Percentiles rank a stretch among this genome's conserved stretches.
These are phyloP conservation scores for Schizochytrium sp. DNA, from an alignment of 108 stramenopile species.

Conservation along the genomic window DNA sequence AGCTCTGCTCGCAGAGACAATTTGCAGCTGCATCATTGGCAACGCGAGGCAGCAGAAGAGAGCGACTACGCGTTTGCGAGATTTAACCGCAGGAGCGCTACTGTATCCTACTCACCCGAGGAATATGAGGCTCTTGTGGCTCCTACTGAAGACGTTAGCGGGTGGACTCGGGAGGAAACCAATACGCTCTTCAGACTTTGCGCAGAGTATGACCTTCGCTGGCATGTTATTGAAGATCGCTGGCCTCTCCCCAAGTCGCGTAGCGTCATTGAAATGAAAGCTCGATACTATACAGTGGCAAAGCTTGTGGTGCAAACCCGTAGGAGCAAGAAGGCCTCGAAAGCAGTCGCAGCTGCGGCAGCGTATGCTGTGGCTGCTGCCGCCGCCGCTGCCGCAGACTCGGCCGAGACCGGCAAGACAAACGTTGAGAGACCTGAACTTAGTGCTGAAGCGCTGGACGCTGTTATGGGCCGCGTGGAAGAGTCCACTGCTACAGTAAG, in stretches of 20 bases:
- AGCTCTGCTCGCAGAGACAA: conserved; percentile 25
- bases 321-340: conserved; percentile 30
- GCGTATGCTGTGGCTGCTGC: conserved; percentile 2
- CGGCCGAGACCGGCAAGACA: neutral
- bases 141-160: conserved; percentile 3
- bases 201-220: conserved; percentile 30
- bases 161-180: conserved; percentile 36
- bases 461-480: neutral
- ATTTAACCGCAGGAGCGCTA: conserved; percentile 23
- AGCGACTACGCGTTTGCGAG: conserved; percentile 56
- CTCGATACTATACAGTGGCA: conserved; percentile 33
- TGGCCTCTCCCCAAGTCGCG: conserved; percentile 32
- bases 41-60: neutral
- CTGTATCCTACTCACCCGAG: conserved; percentile 2
- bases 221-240: conserved; percentile 30
- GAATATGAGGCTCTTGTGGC: conserved; percentile 33
- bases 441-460: neutral
- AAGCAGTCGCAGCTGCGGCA: conserved; percentile 47
- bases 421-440: neutral
- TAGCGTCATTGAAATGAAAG: conserved; percentile 13
- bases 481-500: conserved; percentile 35
- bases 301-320: conserved; percentile 38
- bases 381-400: neutral
- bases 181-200: conserved; percentile 43
- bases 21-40: conserved; percentile 7